Evolutionary conservation across 2,329 filamentous ascomycete genomes (phyloP).

Genomic region (Ceratocystis ficicola): DNA sequence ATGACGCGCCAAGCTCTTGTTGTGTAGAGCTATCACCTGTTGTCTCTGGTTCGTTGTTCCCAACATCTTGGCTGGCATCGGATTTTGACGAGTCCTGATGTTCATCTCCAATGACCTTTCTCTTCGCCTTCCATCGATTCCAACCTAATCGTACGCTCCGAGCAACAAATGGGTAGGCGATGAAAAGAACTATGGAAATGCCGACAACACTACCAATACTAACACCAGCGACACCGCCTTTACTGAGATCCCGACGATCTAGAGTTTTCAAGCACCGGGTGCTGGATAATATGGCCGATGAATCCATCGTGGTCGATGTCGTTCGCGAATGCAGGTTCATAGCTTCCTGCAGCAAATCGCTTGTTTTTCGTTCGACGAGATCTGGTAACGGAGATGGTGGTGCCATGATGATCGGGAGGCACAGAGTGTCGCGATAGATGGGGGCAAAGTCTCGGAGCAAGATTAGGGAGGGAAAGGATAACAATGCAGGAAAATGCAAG

Average conservation of each 20-base stretch:
- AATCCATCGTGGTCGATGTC: not conserved
- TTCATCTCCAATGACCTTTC: not conserved
- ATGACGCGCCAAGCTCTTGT: not conserved
- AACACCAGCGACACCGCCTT: conserved; percentile 49
- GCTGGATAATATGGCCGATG: not conserved
- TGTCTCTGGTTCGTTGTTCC: not conserved
- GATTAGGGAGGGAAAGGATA: not conserved
- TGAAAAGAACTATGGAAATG: conserved; percentile 20
- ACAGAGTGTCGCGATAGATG: not conserved
- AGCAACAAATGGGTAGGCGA: conserved; percentile 23
- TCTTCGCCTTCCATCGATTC: conserved; percentile 13
- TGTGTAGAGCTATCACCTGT: not conserved
- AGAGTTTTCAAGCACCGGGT: conserved; percentile 1
- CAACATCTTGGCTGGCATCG: not conserved
- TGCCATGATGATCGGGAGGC: conserved; percentile 9
- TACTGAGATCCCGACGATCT: conserved; percentile 24
- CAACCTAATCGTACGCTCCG: conserved; percentile 20
- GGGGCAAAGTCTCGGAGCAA: not conserved
- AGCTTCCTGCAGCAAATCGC: conserved; percentile 11
- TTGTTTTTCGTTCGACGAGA: not conserved
- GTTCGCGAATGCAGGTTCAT: conserved; percentile 16
- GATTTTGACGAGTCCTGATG: not conserved
- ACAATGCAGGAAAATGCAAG: conserved; percentile 16
- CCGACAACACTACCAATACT: conserved; percentile 37
- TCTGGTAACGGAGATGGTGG: conserved; percentile 7